Base-by-base conservation (phyloP, 306 rosid species). In the Vigna unguiculata region DNA sequence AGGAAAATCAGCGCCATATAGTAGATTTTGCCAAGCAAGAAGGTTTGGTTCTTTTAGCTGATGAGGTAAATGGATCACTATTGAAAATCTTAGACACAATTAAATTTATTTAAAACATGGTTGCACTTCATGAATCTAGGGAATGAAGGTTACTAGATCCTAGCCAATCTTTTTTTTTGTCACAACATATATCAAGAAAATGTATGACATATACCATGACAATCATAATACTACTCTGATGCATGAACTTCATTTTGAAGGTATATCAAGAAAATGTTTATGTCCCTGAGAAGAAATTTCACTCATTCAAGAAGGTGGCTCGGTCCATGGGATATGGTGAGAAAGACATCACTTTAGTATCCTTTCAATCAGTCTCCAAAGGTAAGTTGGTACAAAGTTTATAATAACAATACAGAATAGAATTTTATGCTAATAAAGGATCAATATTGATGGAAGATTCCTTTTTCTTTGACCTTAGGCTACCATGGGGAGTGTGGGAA, bases 41-140 rank as follows among this genome's bases (percentile, higher is more conserved):
- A 88, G 88, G 97, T 54, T 88, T 95, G 69, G 97, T 92, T 79
- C 90, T 95, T 84, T 91, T 95, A 82, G 99, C 97, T 48, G 99
- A 95, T 67, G 99, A 95, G 99, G 99, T 94, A 78, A 67, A 66
- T 52, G 57, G 62, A 72, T 51, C 34, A 1, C n/a, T 48, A 22
- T 40, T 68, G 21, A 58, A 76, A 21, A 80, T 76, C 11, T n/a
- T 55, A n/a, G 12, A 61, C 40, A 38, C 32, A 9, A 13, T 68
- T 38, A 20, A 54, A 67, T 34, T 55, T 51, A 55, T 45, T 20
- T 25, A 43, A 21, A 62, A 41, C 32, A 20, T 8, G 12, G 45
- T 53, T 80, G 57, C 15, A 22, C 12, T 69, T 41, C 55, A 48
- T 20, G 16, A 25, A 71, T 38, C 19, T 63, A 12, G 53, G 19